Evolutionary conservation across 352 stramenopile species (phyloP).

Genomic region (Thalassiosira mediterranea): DNA sequence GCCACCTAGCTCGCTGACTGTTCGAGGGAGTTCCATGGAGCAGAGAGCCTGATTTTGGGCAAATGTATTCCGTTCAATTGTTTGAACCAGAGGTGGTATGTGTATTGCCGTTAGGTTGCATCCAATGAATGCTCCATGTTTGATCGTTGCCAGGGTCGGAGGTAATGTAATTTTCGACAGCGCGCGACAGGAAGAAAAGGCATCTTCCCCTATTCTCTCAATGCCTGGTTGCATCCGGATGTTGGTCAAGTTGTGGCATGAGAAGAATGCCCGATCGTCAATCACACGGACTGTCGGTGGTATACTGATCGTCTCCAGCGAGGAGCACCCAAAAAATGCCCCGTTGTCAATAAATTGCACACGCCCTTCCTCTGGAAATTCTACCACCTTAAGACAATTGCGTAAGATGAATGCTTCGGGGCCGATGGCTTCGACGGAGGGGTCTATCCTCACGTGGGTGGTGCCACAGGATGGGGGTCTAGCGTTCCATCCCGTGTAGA

Average conservation of each 20-base stretch:
- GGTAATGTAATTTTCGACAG: too few relatives aligned
- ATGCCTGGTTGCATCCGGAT: neutral
- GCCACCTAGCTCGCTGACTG: neutral
- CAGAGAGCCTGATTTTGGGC: neutral
- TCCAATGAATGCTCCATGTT: neutral
- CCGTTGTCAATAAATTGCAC: neutral
- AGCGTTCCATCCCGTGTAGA: too few relatives aligned
- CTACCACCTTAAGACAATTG: neutral
- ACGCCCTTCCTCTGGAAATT: neutral
- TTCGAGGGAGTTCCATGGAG: neutral
- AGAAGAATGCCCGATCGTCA: neutral
- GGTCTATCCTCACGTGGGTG: neutral
- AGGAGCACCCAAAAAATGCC: conserved; percentile 12
- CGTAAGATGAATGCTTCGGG: neutral
- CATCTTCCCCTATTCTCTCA: conserved; percentile 5
- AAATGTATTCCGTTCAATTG: neutral
- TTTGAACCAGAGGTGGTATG: neutral
- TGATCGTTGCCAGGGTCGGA: too few relatives aligned
- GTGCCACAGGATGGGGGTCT: too few relatives aligned
- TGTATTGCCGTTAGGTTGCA: neutral
- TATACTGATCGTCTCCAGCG: conserved; percentile 1
- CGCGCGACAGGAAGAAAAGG: too few relatives aligned
- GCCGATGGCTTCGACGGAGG: neutral
- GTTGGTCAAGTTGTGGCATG: neutral
- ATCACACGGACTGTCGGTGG: conserved; percentile 9